Evolutionary conservation across 1,139 yeast genomes (phyloP).

Genomic region (Yamadazyma membranifaciens): DNA sequence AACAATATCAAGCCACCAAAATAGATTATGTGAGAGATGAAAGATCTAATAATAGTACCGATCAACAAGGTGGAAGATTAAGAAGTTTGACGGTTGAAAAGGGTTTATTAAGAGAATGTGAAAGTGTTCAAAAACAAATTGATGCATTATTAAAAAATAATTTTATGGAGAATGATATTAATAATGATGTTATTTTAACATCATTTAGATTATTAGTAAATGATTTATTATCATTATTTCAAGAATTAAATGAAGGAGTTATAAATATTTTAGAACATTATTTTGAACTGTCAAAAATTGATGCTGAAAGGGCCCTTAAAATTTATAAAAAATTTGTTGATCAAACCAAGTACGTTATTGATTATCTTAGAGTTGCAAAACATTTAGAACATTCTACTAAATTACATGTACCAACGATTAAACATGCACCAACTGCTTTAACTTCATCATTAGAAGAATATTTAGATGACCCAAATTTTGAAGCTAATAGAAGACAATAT

Average conservation of each 20-base stretch:
- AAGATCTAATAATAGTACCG: conserved; percentile 42
- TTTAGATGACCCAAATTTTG: conserved; percentile 82
- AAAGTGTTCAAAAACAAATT: conserved; percentile 80
- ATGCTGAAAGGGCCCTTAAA: conserved; percentile 83
- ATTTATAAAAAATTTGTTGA: conserved; percentile 84
- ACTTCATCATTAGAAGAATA: conserved; percentile 87
- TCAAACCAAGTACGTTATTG: conserved; percentile 84
- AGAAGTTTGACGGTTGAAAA: conserved; percentile 68
- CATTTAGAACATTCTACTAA: conserved; percentile 84
- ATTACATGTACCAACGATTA: conserved; percentile 89
- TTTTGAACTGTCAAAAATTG: conserved; percentile 83
- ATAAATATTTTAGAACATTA: conserved; percentile 89
- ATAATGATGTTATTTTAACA: conserved; percentile 79
- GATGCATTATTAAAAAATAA: conserved; percentile 72
- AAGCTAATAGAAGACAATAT: conserved; percentile 73
- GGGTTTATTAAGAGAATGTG: conserved; percentile 80
- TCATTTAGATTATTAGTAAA: conserved; percentile 85
- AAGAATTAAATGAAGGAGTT: conserved; percentile 90
- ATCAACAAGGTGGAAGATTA: conserved; percentile 62
- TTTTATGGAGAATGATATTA: conserved; percentile 71
- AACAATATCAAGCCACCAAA: conserved; percentile 62
- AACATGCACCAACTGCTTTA: conserved; percentile 95
- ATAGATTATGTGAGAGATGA: conserved; percentile 81
- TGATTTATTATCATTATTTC: conserved; percentile 81
- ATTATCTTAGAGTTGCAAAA: conserved; percentile 84